Evolutionary conservation across 495 filamentous ascomycete species (phyloP).

Genomic region (Penicillium coffeae): DNA sequence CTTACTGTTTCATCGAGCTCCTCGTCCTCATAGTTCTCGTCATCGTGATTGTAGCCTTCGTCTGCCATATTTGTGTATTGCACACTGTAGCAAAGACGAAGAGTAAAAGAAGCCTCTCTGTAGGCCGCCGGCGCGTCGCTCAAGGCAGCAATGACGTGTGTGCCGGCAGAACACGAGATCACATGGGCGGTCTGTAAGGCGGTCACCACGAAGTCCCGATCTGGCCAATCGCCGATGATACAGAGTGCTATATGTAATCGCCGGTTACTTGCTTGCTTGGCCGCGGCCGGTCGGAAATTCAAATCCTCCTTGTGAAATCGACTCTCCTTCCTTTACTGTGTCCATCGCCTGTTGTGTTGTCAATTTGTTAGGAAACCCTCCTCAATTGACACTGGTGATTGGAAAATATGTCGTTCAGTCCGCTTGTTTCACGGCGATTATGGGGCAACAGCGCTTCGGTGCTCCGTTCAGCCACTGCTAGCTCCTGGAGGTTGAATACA

Average conservation of each 20-base stretch:
- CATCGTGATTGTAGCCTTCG: constrained; percentile 36
- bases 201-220: not conserved
- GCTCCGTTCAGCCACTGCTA: constrained; percentile 21
- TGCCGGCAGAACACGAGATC: not conserved
- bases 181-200: not conserved
- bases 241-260: not conserved
- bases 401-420: constrained; percentile 2
- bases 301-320: not conserved
- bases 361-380: too few species aligned
- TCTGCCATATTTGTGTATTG: constrained; percentile 37
- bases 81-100: not conserved
- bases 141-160: not conserved
- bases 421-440: constrained; percentile 31
- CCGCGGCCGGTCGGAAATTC: not conserved
- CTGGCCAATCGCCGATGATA: not conserved
- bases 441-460: constrained; percentile 18
- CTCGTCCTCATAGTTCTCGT: constrained; percentile 59
- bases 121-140: not conserved
- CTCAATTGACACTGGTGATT: not conserved
- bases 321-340: not conserved
- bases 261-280: not conserved
- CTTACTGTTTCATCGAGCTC: constrained; percentile 69
- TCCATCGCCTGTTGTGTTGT: not conserved
- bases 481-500: constrained; percentile 21
- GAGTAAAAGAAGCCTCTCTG: constrained; percentile 1